Evolutionary conservation across 2,329 filamentous ascomycete genomes (phyloP), one percentile per base, ranked within the genome.

Genomic region (Fusarium palustre): DNA sequence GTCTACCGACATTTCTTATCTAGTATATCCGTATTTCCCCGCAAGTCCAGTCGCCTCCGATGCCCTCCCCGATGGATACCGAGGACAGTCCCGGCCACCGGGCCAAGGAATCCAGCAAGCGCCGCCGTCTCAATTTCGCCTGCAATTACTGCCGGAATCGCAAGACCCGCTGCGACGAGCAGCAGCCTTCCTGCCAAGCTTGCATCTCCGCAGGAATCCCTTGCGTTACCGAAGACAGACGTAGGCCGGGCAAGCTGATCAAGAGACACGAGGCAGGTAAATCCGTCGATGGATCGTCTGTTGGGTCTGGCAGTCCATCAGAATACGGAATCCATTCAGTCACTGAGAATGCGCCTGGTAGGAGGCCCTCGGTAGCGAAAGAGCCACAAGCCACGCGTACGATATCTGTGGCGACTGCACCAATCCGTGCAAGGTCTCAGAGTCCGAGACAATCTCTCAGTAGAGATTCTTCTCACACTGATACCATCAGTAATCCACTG

Each of bases 51-150:
- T 25, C n/a, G 8, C 22, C 31, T n/a, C 41, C 47, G 28, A 63
- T 63, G 58, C 59, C 58, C 5, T 63, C 58, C 1, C 58, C 58
- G 22, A 63, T 63, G 59, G 48, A 63, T 36, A 43, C 59, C 42
- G 58, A 63, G 7, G 58, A 63, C 0, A 63, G 58, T 18, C 58
- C 59, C 48, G 36, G 58, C 25, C n/a, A 12, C 36, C 24, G 61
- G 30, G 6, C 9, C 7, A 56, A 41, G 12, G 43, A 56, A 18
- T 55, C 58, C 1, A 33, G 18, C 6, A 63, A 63, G 15, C 31
- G 58, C 0, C 60, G 60, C 2, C 60, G 60, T 9, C 58, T 63
- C 31, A 63, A 63, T 18, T 63, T 63, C n/a, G 60, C 60, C 5
- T 63, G 60, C 8, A 63, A 63, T 8, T 63, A 63, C 20, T 63